Conservation (phyloP, 768 basidiomycete genomes). For the Auriscalpium microsporum region DNA sequence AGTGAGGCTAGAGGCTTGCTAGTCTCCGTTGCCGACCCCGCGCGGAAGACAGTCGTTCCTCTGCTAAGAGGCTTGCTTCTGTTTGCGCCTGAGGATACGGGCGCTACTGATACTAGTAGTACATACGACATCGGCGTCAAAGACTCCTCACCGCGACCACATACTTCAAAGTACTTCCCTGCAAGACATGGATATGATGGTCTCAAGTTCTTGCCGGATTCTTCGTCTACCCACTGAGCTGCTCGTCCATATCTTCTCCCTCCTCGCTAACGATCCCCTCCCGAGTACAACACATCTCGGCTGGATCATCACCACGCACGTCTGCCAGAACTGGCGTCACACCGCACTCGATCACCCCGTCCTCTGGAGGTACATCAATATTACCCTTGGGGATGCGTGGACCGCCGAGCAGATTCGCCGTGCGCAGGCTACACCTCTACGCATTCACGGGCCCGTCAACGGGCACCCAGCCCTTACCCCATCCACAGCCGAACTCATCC, state of each 20-base stretch:
- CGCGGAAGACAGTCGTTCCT: no score
- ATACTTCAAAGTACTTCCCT: no score
- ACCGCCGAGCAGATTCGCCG: background rate
- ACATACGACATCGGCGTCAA: no score
- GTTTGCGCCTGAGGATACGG: no score
- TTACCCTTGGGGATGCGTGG: background rate
- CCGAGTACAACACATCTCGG: background rate
- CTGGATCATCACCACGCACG: background rate
- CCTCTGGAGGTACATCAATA: background rate
- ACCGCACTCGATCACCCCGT: background rate
- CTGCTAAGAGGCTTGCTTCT: no score
- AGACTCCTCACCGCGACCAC: no score
- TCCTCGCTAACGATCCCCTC: background rate
- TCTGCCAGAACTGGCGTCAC: background rate
- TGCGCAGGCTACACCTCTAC: background rate
- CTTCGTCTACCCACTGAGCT: background rate
- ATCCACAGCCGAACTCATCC: background rate
- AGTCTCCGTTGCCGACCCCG: no score
- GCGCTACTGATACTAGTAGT: no score
- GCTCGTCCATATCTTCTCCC: background rate
- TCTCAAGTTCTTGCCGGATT: background rate
- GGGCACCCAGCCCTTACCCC: background rate
- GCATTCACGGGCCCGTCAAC: background rate
- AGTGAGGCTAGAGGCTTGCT: no score
- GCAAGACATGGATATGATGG: no score